phyloP scores from a whole-genome alignment of 257 asterid genomes.

The Anisodus acutangulus region DNA sequence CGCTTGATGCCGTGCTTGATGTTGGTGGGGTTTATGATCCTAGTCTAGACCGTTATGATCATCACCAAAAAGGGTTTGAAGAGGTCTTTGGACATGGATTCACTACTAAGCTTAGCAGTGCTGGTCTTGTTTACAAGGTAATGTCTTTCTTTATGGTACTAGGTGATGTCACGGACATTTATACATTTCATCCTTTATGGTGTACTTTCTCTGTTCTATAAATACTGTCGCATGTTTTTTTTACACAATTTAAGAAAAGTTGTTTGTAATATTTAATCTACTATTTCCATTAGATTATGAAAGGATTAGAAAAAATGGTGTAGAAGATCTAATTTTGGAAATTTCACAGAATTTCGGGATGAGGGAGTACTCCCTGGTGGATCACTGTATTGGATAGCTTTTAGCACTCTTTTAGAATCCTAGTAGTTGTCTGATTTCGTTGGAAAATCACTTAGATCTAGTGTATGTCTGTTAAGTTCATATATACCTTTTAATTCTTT shows the following conservation, averaged over 20 bases:
- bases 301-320: neutral
- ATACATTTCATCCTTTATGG: neutral
- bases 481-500: neutral
- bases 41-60: constrained; percentile 51
- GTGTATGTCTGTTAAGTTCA: neutral
- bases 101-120: constrained; percentile 41
- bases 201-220: neutral
- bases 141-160: neutral
- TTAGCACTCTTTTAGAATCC: neutral
- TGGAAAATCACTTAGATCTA: constrained; percentile 1
- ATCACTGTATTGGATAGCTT: neutral
- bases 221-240: neutral
- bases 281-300: neutral
- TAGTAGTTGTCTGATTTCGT: neutral
- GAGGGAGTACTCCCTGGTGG: neutral
- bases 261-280: neutral
- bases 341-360: neutral
- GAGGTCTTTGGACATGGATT: constrained; percentile 40
- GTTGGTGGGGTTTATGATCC: constrained; percentile 54
- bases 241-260: neutral
- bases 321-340: neutral
- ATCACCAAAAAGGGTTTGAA: constrained; percentile 42
- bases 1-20: constrained; percentile 51
- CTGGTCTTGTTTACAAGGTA: constrained; percentile 46
- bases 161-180: neutral